phyloP scores from a whole-genome alignment of 306 rosid species.

The Senna siamea region DNA sequence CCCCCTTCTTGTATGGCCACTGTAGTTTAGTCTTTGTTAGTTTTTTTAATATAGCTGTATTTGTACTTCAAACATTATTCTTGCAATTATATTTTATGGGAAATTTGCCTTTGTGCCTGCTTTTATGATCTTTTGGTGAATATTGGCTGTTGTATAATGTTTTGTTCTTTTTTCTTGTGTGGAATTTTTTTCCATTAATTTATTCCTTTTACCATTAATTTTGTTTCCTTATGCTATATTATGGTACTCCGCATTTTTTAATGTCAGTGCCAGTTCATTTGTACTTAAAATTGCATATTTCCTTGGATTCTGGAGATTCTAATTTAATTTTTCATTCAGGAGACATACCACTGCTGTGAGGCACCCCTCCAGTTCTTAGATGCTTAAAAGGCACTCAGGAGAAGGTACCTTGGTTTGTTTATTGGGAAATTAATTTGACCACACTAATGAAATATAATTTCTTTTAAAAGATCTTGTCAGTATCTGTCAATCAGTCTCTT shows the following conservation, averaged over 20 bases:
- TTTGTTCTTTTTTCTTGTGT: neutral
- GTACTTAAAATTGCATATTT: conserved; percentile 44
- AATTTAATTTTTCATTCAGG: conserved; percentile 94
- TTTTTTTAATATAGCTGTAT: conserved; percentile 44
- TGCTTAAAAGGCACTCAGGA: conserved; percentile 91
- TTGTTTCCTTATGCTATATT: conserved; percentile 28
- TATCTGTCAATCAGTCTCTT: conserved; percentile 10
- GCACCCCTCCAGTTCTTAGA: conserved; percentile 89
- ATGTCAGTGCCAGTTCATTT: conserved; percentile 28
- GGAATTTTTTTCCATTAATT: conserved; percentile 16
- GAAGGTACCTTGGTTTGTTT: conserved; percentile 99
- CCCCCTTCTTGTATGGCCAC: conserved; percentile 60
- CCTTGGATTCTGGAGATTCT: conserved; percentile 75
- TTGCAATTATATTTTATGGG: conserved; percentile 49
- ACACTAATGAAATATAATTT: conserved; percentile 41
- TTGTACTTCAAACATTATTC: conserved; percentile 63
- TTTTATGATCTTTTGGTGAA: conserved; percentile 20
- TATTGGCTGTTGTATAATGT: conserved; percentile 28
- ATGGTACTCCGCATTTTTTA: conserved; percentile 33
- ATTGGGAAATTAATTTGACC: conserved; percentile 75
- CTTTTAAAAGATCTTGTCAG: conserved; percentile 25
- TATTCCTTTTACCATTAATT: conserved; percentile 19
- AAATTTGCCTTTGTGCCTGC: conserved; percentile 28
- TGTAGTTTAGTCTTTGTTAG: conserved; percentile 40
- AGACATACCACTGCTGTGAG: conserved; percentile 75